Percentiles rank a stretch among this genome's conserved stretches.
phyloP scores from a whole-genome alignment of 176 grass and related monocot species.

The Microstegium vimineum region DNA sequence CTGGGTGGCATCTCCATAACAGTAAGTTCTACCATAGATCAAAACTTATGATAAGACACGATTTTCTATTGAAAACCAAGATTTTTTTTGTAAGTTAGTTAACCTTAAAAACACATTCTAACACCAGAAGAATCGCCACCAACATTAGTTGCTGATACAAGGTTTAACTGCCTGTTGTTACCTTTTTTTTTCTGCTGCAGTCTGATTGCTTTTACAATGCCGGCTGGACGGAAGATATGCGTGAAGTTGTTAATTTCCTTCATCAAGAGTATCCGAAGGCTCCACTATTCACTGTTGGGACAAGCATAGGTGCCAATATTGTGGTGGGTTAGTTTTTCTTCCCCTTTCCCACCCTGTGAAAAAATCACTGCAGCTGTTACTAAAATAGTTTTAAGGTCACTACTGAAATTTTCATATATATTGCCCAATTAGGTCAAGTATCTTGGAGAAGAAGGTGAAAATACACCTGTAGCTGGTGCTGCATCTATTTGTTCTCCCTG shows the following conservation, averaged over 20 bases:
- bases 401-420: neutral
- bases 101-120: slow-evolving; percentile 8
- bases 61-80: neutral
- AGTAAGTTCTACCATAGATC: slow-evolving; percentile 48
- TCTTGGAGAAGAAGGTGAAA: slow-evolving; percentile 94
- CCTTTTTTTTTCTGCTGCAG: slow-evolving; percentile 39
- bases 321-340: slow-evolving; percentile 48
- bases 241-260: slow-evolving; percentile 89
- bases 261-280: slow-evolving; percentile 65
- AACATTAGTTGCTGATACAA: slow-evolving; percentile 3
- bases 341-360: neutral
- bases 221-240: slow-evolving; percentile 92
- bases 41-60: neutral
- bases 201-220: slow-evolving; percentile 98
- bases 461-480: slow-evolving; percentile 85
- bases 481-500: slow-evolving; percentile 90
- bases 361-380: neutral
- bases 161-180: neutral
- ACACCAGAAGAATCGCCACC: neutral
- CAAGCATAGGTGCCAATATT: slow-evolving; percentile 95
- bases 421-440: slow-evolving; percentile 74
- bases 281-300: slow-evolving; percentile 87
- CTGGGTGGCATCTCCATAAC: slow-evolving; percentile 95
- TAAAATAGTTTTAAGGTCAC: neutral
- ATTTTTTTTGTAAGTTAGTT: neutral